Base-by-base conservation (phyloP, 805 yeast genomes). In the Saturnispora silvae region DNA sequence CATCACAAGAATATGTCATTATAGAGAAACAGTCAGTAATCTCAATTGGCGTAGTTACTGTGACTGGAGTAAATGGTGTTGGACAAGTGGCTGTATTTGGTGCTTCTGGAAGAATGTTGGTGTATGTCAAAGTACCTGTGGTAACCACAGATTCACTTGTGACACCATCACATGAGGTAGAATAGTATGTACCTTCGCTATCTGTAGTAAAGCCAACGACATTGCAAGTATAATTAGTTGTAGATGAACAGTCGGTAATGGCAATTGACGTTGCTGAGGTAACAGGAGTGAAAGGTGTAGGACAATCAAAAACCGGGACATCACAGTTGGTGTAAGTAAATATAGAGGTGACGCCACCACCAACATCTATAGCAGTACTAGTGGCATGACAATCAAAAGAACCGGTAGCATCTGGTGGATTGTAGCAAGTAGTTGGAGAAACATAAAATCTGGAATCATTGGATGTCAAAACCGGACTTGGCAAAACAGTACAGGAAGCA, bases 261-360 rank as follows among this genome's bases (percentile, higher is more conserved):
- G 20, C 7, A 20, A 20, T 34, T 5, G 27, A 9, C 6, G 35
- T 23, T 5, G 13, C 4, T 5, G 14, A 7, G 17, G 22, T 18
- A 11, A 6, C 5, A 5, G 23, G 22, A 4, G 33, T 14, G 11
- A 26, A 19, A 7, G 28, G n/a, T 10, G 41, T 26, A 20, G 40
- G 40, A 14, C 40, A 37, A 20, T 17, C 31, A 33, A 44, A 44
- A 18, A 34, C 34, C 1, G 46, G 35, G 20, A 34, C 17, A 34
- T 41, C 46, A 39, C 46, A 44, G 22, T 44, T 44, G 5, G 44
- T 40, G n/a, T 36, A 36, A 3, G 34, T 31, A 18, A 16, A 36
- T 26, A 24, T 16, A 23, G 39, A 24, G 2, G 10, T n/a, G 18
- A 23, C 8, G 4, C 34, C 24, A 8, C 19, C 34, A 19, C 20